These are phyloP conservation scores for Petunia hybrid DNA, from an alignment of 305 asterid genomes.

Conservation along the genomic window DNA sequence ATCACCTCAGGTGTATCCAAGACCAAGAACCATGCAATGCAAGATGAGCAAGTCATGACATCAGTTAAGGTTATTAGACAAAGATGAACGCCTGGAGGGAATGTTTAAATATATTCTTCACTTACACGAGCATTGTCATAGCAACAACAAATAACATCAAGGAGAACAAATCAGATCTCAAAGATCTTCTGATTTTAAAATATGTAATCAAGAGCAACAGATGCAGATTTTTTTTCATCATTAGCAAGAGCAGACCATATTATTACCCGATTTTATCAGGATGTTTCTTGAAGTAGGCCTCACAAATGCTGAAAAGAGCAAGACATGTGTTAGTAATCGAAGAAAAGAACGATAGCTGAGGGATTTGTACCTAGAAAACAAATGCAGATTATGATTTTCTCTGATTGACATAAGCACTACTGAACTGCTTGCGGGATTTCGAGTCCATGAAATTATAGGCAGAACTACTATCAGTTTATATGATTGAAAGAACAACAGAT, in stretches of 20 bases:
- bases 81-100: neutral
- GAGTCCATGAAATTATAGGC: neutral
- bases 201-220: neutral
- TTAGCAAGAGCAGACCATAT: neutral
- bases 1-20: neutral
- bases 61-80: constrained; percentile 3
- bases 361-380: neutral
- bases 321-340: constrained; percentile 25
- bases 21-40: neutral
- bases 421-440: neutral
- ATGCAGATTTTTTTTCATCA: neutral
- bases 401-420: neutral
- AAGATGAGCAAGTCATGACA: constrained; percentile 28
- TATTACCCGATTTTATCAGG: constrained; percentile 87
- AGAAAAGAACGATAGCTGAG: neutral
- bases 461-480: constrained; percentile 8
- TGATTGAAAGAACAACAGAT: neutral
- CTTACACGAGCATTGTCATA: neutral
- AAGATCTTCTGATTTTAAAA: neutral
- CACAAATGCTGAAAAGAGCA: constrained; percentile 71
- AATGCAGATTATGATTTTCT: neutral
- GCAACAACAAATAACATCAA: neutral
- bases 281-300: constrained; percentile 92
- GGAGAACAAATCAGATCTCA: constrained; percentile 21
- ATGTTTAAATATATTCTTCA: neutral